phyloP scores from a whole-genome alignment of 2,329 filamentous ascomycete species.

The Colletotrichum tamarilloi region DNA sequence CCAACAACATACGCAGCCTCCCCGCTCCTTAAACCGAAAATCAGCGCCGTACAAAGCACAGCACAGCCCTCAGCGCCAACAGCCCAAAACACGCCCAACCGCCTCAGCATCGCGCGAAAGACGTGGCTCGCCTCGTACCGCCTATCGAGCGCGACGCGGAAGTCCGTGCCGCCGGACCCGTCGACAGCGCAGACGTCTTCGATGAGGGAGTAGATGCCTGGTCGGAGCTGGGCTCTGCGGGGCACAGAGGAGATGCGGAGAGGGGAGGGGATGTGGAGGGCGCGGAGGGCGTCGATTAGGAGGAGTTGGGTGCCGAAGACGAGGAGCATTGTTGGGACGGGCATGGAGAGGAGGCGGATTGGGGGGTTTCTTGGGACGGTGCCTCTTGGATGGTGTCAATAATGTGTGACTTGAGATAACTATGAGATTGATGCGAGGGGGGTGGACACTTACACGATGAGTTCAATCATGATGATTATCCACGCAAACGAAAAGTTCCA shows the following conservation, averaged over 20 bases:
- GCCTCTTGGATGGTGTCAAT: constrained; percentile 16
- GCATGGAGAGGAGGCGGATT: constrained; percentile 65
- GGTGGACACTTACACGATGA: constrained; percentile 53
- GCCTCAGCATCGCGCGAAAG: constrained; percentile 63
- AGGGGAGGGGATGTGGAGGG: constrained; percentile 55
- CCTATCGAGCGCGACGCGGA: constrained; percentile 60
- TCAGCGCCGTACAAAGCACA: constrained; percentile 38
- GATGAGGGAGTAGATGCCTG: constrained; percentile 64
- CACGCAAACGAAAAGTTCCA: constrained; percentile 66
- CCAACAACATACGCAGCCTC: constrained; percentile 39
- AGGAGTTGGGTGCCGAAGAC: constrained; percentile 62
- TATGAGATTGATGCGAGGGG: neutral
- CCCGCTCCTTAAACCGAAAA: constrained; percentile 38
- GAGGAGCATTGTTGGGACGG: constrained; percentile 61
- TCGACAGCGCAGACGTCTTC: constrained; percentile 66
- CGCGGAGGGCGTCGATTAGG: constrained; percentile 58
- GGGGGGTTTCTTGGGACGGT: constrained; percentile 40
- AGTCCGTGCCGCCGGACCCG: constrained; percentile 62
- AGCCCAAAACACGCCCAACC: constrained; percentile 64
- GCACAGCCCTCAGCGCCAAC: constrained; percentile 39
- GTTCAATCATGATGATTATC: constrained; percentile 66
- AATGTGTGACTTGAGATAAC: neutral
- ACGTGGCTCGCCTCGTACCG: constrained; percentile 63
- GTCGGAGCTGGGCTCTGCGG: constrained; percentile 59
- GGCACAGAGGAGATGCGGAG: constrained; percentile 64